Percentiles rank a stretch among this genome's conserved stretches.
phyloP scores from a whole-genome alignment of 148 eudicot genomes.

The Rhododendron henanense region DNA sequence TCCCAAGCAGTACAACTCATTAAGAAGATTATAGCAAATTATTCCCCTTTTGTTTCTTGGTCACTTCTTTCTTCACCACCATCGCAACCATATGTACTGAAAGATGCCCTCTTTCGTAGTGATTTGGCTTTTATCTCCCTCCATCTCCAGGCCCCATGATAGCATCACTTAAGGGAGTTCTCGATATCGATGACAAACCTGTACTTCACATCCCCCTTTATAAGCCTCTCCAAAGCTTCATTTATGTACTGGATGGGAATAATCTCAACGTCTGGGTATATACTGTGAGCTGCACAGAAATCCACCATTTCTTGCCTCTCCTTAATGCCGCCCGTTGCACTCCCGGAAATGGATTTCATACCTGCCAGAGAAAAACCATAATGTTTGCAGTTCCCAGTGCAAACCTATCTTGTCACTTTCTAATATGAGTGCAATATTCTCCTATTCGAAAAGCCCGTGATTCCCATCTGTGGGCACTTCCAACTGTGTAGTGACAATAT shows the following conservation, averaged over 20 bases:
- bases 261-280: constrained; percentile 17
- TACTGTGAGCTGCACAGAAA: constrained; percentile 15
- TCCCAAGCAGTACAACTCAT: not conserved
- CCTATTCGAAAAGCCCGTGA: not conserved
- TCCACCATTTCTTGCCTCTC: constrained; percentile 23
- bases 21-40: not conserved
- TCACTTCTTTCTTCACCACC: not conserved
- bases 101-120: not conserved
- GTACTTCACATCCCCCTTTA: constrained; percentile 18
- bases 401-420: not conserved
- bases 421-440: not conserved
- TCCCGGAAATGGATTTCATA: constrained; percentile 20
- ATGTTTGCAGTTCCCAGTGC: not conserved
- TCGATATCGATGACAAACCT: constrained; percentile 16
- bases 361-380: constrained; percentile 2
- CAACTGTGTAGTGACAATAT: not conserved
- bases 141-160: not conserved
- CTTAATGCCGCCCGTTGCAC: constrained; percentile 12
- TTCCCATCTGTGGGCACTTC: not conserved
- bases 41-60: not conserved
- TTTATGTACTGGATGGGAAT: constrained; percentile 18
- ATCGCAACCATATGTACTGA: not conserved
- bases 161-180: constrained; percentile 11
- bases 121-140: not conserved
- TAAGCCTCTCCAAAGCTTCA: constrained; percentile 17